phyloP scores from a whole-genome alignment of 139 green algal species.

The Mesostigma viride region DNA sequence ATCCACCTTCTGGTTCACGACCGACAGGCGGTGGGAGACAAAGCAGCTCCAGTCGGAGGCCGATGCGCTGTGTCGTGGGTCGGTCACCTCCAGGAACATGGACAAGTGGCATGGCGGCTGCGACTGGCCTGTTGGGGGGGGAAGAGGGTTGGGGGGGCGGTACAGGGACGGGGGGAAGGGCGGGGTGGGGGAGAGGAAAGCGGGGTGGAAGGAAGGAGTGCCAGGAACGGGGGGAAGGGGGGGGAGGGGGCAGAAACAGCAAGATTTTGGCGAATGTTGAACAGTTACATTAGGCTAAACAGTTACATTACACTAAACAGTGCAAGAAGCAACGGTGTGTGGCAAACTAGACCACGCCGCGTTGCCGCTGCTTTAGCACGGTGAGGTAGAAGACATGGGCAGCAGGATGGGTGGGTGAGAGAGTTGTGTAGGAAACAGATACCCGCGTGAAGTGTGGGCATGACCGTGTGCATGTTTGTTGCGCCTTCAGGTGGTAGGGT shows the following conservation, averaged over 20 bases:
- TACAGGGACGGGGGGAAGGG: neutral
- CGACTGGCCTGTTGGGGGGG: slow-evolving; percentile 35
- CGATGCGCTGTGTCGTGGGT: slow-evolving; percentile 30
- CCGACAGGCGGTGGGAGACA: slow-evolving; percentile 49
- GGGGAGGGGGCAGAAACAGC: neutral
- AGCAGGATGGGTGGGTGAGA: no score
- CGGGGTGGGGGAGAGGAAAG: neutral
- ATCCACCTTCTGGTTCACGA: slow-evolving; percentile 47
- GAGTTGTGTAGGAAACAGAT: no score
- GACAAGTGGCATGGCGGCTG: slow-evolving; percentile 48
- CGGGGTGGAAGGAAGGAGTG: neutral
- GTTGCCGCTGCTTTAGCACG: no score
- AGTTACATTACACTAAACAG: no score
- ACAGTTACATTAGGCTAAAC: no score
- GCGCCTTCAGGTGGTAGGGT: no score
- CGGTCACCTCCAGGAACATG: slow-evolving; percentile 63
- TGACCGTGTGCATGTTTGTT: no score
- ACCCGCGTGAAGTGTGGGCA: no score
- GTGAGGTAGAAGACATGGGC: no score
- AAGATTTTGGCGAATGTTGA: neutral
- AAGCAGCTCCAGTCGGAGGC: slow-evolving; percentile 51
- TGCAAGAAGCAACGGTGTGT: no score
- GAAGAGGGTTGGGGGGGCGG: slow-evolving; percentile 1
- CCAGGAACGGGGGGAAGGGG: neutral
- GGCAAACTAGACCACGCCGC: no score